These are phyloP conservation scores for Copromyces sp. DNA, from an alignment of 495 filamentous ascomycete genomes.

Conservation along the genomic window DNA sequence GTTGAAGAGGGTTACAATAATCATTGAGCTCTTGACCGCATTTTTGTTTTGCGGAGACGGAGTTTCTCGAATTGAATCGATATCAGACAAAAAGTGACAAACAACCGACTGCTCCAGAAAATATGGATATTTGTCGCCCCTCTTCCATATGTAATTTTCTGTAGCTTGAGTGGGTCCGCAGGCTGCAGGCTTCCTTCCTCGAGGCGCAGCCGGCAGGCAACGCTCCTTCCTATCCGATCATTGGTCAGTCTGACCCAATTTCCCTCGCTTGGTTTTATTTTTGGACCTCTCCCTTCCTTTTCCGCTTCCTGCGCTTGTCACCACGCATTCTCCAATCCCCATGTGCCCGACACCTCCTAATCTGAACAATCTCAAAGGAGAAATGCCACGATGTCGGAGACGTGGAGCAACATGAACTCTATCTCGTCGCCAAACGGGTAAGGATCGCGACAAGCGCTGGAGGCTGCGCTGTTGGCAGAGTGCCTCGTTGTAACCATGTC, in stretches of 20 bases:
- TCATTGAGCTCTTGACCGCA: not conserved
- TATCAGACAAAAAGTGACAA: not conserved
- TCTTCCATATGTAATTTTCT: not conserved
- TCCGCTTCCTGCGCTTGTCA: not conserved
- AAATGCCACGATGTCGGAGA: not conserved
- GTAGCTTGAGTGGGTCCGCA: not conserved
- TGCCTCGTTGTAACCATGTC: not conserved
- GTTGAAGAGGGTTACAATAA: not conserved
- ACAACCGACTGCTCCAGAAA: not conserved
- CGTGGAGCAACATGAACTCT: not conserved
- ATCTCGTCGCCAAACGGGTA: not conserved
- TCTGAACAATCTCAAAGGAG: not conserved
- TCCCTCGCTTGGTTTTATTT: not conserved
- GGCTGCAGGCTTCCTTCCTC: not conserved
- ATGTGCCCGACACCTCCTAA: not conserved
- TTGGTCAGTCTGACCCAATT: not conserved
- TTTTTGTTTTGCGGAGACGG: not conserved
- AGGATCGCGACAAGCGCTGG: not conserved
- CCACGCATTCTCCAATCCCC: not conserved
- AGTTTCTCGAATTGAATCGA: not conserved
- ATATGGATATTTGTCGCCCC: not conserved
- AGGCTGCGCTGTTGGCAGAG: not conserved
- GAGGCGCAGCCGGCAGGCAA: not conserved
- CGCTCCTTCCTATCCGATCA: not conserved
- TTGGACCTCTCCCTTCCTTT: not conserved